Percentiles rank a stretch among this genome's conserved stretches.
These are phyloP conservation scores for Melaleuca quinquenervia DNA, from an alignment of 345 rosid genomes.

Conservation along the genomic window DNA sequence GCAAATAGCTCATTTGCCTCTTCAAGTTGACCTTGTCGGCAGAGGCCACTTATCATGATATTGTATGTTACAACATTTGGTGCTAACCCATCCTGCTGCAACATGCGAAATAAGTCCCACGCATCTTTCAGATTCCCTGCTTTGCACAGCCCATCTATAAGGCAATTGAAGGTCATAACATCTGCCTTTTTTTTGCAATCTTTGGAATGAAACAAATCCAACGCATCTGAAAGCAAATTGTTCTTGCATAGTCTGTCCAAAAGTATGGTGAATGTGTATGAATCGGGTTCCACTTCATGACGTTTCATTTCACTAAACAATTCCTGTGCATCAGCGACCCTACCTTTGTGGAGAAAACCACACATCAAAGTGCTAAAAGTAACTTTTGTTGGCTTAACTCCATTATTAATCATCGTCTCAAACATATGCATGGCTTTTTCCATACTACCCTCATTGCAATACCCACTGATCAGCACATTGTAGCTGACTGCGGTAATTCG, in stretches of 20 bases:
- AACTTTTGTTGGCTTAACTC: constrained; percentile 3
- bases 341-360: constrained; percentile 6
- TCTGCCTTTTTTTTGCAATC: neutral
- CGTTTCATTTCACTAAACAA: constrained; percentile 8
- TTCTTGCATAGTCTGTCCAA: constrained; percentile 17
- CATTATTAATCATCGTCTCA: neutral
- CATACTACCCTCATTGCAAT: neutral
- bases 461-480: constrained; percentile 4
- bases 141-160: constrained; percentile 12
- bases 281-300: neutral
- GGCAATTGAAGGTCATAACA: constrained; percentile 4
- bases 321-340: constrained; percentile 7
- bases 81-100: constrained; percentile 3
- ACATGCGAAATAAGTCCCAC: constrained; percentile 5
- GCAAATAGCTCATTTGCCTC: constrained; percentile 5
- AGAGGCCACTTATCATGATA: constrained; percentile 12
- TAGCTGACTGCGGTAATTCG: constrained; percentile 2
- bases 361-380: constrained; percentile 3
- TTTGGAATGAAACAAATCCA: constrained; percentile 1
- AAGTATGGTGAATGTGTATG: neutral
- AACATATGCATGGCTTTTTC: constrained; percentile 3
- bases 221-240: constrained; percentile 10
- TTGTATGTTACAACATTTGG: constrained; percentile 12
- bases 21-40: constrained; percentile 2
- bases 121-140: constrained; percentile 5